phyloP scores from a whole-genome alignment of 2,329 filamentous ascomycete species.

The Penicillium sp. region DNA sequence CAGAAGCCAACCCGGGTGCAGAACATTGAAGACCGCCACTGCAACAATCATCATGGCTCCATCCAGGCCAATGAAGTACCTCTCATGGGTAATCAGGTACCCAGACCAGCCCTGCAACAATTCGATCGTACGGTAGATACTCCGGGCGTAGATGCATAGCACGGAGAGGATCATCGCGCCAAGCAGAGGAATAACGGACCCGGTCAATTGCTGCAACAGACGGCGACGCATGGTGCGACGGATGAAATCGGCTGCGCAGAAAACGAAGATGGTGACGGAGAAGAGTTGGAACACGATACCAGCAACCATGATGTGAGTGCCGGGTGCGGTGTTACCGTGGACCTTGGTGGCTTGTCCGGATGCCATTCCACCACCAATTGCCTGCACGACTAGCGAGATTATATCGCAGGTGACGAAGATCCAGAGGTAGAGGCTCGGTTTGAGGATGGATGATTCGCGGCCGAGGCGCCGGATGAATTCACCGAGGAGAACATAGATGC shows the following conservation, averaged over 20 bases:
- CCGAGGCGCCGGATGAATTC: slow-evolving; percentile 48
- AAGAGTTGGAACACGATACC: slow-evolving; percentile 60
- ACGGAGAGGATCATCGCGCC: slow-evolving; percentile 44
- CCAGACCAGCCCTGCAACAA: slow-evolving; percentile 52
- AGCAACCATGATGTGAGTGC: slow-evolving; percentile 51
- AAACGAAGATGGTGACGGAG: slow-evolving; percentile 54
- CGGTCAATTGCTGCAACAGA: slow-evolving; percentile 25
- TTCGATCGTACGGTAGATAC: slow-evolving; percentile 53
- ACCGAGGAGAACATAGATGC: slow-evolving; percentile 51
- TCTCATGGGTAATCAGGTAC: slow-evolving; percentile 51
- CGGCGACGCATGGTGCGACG: slow-evolving; percentile 31
- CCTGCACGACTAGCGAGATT: slow-evolving; percentile 56
- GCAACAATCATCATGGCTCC: slow-evolving; percentile 50
- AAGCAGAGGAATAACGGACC: slow-evolving; percentile 33
- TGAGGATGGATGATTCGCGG: slow-evolving; percentile 44
- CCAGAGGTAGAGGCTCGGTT: slow-evolving; percentile 47
- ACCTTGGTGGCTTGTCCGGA: slow-evolving; percentile 44
- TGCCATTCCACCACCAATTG: slow-evolving; percentile 54
- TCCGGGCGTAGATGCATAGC: slow-evolving; percentile 48
- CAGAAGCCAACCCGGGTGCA: slow-evolving; percentile 46
- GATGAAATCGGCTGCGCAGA: slow-evolving; percentile 50
- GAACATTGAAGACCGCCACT: slow-evolving; percentile 45
- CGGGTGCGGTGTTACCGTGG: slow-evolving; percentile 47
- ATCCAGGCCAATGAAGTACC: slow-evolving; percentile 52
- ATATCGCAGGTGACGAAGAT: slow-evolving; percentile 56